Evolutionary conservation across 345 rosid genomes (phyloP).

Genomic region (Salix caprea): DNA sequence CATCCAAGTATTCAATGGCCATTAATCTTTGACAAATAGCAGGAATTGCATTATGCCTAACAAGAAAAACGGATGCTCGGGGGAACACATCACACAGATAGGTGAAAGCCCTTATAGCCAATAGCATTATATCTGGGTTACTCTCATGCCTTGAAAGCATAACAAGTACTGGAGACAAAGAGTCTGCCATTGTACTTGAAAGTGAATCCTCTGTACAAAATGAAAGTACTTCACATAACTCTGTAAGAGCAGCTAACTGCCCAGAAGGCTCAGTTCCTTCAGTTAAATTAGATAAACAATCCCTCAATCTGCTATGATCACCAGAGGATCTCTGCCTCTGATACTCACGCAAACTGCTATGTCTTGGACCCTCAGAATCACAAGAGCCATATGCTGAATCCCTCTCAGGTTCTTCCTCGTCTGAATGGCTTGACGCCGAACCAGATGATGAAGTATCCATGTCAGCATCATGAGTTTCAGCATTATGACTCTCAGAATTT

Average conservation of each 20-base stretch:
- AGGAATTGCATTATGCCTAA: conserved; percentile 71
- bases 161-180: conserved; percentile 72
- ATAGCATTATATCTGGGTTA: conserved; percentile 66
- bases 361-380: conserved; percentile 68
- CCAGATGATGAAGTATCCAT: conserved; percentile 89
- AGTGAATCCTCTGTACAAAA: conserved; percentile 79
- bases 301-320: conserved; percentile 64
- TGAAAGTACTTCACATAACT: conserved; percentile 86
- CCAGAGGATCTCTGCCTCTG: conserved; percentile 66
- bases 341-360: conserved; percentile 45
- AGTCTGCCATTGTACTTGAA: conserved; percentile 58
- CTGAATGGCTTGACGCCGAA: conserved; percentile 76
- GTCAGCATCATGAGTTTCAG: conserved; percentile 43
- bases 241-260: conserved; percentile 61
- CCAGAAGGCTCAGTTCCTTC: conserved; percentile 56
- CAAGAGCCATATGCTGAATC: conserved; percentile 77
- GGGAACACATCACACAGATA: conserved; percentile 90
- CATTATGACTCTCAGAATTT: conserved; percentile 36
- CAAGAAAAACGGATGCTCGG: conserved; percentile 61
- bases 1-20: conserved; percentile 81
- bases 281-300: conserved; percentile 45
- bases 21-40: conserved; percentile 74
- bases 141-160: conserved; percentile 55
- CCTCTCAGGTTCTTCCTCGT: conserved; percentile 63
- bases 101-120: conserved; percentile 82